phyloP scores from a whole-genome alignment of 176 grass and related monocot species.

The Aechmea fasciata region DNA sequence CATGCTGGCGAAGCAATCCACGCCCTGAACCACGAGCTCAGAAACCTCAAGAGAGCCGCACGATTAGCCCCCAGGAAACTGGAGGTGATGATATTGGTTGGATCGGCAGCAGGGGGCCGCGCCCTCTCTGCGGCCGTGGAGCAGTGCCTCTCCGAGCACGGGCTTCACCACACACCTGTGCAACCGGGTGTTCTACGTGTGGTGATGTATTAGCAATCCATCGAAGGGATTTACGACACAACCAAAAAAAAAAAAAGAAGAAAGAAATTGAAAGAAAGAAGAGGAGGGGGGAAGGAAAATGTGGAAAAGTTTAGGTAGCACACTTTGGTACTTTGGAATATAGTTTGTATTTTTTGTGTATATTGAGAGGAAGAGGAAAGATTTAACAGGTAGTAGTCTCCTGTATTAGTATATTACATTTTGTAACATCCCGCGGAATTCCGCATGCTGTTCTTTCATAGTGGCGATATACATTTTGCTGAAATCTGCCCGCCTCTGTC shows the following conservation, averaged over 20 bases:
- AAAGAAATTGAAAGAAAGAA: too few species aligned
- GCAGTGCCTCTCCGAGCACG: slow-evolving; percentile 75
- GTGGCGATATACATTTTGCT: slow-evolving; percentile 14
- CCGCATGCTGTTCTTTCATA: slow-evolving; percentile 41
- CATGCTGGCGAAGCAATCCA: slow-evolving; percentile 59
- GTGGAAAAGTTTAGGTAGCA: not conserved
- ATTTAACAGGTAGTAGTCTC: slow-evolving; percentile 18
- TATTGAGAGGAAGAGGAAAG: slow-evolving; percentile 71
- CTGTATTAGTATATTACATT: slow-evolving; percentile 37
- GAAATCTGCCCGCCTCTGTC: not conserved
- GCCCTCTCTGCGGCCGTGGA: slow-evolving; percentile 42
- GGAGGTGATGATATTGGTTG: slow-evolving; percentile 44
- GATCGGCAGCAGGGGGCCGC: slow-evolving; percentile 15
- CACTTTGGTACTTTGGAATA: not conserved
- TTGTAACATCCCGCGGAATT: slow-evolving; percentile 66
- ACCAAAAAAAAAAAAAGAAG: slow-evolving; percentile 3
- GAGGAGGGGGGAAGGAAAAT: slow-evolving; percentile 18
- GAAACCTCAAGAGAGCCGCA: slow-evolving; percentile 46
- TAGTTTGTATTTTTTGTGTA: slow-evolving; percentile 32
- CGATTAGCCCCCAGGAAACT: slow-evolving; percentile 50
- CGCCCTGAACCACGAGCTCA: slow-evolving; percentile 67
- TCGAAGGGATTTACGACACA: slow-evolving; percentile 16
- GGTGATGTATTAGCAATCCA: slow-evolving; percentile 41
- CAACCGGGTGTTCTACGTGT: slow-evolving; percentile 69
- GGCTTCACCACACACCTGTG: slow-evolving; percentile 44